Base-by-base conservation (phyloP, 371 early-diverging fungal species). In the Coemansia sp. region DNA sequence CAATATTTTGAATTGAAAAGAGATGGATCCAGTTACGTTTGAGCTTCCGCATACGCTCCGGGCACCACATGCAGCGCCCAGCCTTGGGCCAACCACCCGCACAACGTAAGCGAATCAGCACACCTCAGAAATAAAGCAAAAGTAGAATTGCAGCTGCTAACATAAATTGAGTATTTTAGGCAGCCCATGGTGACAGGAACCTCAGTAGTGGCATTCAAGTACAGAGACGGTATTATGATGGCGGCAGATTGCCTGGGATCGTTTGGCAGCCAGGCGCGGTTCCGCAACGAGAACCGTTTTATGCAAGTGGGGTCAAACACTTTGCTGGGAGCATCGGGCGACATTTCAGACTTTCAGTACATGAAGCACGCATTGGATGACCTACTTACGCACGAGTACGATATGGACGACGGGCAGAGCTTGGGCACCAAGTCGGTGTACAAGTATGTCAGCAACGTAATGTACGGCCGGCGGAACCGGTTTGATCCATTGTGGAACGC, bases 161-260 rank as follows among this genome's bases (percentile, higher is more conserved):
- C 14, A 16, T 45, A 22, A 16, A 18, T 50, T 55, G 26, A 11
- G 31, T 16, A 24, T 1, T 24, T 21, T 82, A 90, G 92, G 77
- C 82, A 83, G 67, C 99, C 99, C 39, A 85, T 95, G 59, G 94
- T 98, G 4, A 97, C 96, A 16, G 98, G 98, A 76, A 95, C 96
- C n/a, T 97, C 98, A 31, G 92, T 97, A 45, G 78, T 98, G 53
- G 99, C 90, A 50, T 82, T 99, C 80, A 92, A 92, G 81, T 99
- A 91, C 86, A 97, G 93, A 80, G 96, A 95, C 71, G 99, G 99
- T 65, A 85, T 99, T 58, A 95, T 99, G 90, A 87, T 98, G 84
- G 95, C 97, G 11, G 93, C 98, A 13, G 99, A 99, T 80, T 92
- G 90, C 78, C 85, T 82, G 89, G 98, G 92, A 29, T 97, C 98